Percentiles rank a stretch among this genome's conserved stretches.
Evolutionary conservation across 768 basidiomycete genomes (phyloP).

Genomic region (Tylopilus sp.): DNA sequence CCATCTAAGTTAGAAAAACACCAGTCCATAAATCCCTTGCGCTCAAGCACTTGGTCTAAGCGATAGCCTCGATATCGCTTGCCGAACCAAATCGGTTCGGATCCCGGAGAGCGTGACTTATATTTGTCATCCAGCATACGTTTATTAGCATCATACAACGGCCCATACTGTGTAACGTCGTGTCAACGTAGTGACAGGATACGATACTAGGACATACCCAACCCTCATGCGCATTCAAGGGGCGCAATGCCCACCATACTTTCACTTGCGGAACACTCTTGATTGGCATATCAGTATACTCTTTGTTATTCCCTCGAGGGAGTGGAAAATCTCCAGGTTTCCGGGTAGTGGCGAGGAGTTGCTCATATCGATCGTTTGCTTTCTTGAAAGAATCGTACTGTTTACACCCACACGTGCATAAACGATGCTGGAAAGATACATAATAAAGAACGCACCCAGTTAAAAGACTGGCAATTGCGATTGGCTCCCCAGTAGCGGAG

Average conservation of each 20-base stretch:
- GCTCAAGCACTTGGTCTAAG: slow-evolving; percentile 11
- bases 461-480: background rate
- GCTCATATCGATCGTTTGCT: slow-evolving; percentile 9
- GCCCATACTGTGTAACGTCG: slow-evolving; percentile 9
- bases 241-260: slow-evolving; percentile 14
- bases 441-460: slow-evolving; percentile 13
- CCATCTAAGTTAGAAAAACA: background rate
- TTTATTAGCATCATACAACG: slow-evolving; percentile 11
- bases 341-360: background rate
- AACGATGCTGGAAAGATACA: background rate
- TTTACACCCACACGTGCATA: background rate
- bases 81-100: slow-evolving; percentile 21
- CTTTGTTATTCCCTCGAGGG: background rate
- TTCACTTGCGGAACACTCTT: slow-evolving; percentile 12
- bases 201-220: slow-evolving; percentile 8
- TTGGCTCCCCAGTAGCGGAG: slow-evolving; percentile 8
- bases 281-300: background rate
- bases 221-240: background rate
- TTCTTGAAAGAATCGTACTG: slow-evolving; percentile 4
- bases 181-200: background rate
- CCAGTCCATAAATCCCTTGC: slow-evolving; percentile 12
- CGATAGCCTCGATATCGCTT: slow-evolving; percentile 12
- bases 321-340: slow-evolving; percentile 9
- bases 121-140: slow-evolving; percentile 14
- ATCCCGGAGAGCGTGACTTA: slow-evolving; percentile 20